phyloP scores from a whole-genome alignment of 2,329 filamentous ascomycete species.

The Penicillium sp. region DNA sequence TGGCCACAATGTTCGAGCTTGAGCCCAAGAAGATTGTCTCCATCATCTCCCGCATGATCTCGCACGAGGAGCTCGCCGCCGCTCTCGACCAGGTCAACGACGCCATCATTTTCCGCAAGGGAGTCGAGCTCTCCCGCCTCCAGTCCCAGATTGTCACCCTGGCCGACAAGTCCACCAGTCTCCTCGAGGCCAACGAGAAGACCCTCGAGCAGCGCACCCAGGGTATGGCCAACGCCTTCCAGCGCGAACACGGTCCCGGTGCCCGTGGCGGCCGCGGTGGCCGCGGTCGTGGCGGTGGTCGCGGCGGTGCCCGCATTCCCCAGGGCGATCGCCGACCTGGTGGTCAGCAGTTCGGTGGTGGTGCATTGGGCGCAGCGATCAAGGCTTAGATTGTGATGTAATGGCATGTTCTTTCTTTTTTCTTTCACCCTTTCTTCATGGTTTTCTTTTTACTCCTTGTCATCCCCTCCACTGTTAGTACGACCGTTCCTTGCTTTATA shows the following conservation, averaged over 20 bases:
- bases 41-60: constrained; percentile 98
- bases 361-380: constrained; percentile 51
- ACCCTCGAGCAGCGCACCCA: constrained; percentile 96
- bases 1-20: constrained; percentile 96
- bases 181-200: constrained; percentile 97
- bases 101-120: constrained; percentile 98
- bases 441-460: constrained; percentile 23
- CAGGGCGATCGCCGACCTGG: constrained; percentile 45
- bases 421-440: constrained; percentile 15
- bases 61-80: constrained; percentile 93
- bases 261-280: constrained; percentile 60
- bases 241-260: constrained; percentile 78
- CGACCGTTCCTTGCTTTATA: constrained; percentile 13
- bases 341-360: constrained; percentile 50
- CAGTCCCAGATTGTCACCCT: constrained; percentile 92
- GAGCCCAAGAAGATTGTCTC: constrained; percentile 83
- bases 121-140: constrained; percentile 91
- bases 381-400: constrained; percentile 45
- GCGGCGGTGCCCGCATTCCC: constrained; percentile 38
- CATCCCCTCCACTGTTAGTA: constrained; percentile 14
- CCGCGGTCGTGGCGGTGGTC: constrained; percentile 42
- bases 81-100: constrained; percentile 97
- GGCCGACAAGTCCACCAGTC: constrained; percentile 89
- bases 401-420: constrained; percentile 32
- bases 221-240: constrained; percentile 91